Conservation (phyloP, 2,329 filamentous ascomycete genomes). For the Fusarium sp. region DNA sequence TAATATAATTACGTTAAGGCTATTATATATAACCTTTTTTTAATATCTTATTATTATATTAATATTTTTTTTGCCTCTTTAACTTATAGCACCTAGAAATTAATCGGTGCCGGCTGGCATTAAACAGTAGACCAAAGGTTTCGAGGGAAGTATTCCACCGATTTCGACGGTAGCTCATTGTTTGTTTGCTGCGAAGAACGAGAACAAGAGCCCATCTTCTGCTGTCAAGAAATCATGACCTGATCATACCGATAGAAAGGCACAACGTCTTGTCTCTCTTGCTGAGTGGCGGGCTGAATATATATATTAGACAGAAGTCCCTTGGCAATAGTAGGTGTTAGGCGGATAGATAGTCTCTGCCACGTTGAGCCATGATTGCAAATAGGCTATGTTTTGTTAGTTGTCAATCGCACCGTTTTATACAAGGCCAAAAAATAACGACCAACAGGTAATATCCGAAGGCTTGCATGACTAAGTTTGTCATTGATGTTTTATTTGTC, state of each 20-base stretch:
- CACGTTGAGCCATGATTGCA: not conserved
- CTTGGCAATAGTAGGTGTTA: not conserved
- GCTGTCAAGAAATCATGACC: not conserved
- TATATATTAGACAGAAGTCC: not conserved
- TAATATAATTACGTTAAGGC: no score
- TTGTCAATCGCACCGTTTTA: not conserved
- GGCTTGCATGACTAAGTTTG: not conserved
- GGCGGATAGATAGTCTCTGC: not conserved
- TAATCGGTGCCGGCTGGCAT: no score
- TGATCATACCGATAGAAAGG: not conserved
- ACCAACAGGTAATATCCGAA: not conserved
- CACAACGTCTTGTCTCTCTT: not conserved
- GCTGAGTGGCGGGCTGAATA: not conserved
- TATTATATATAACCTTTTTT: no score
- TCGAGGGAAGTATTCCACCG: no score
- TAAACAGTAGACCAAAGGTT: no score
- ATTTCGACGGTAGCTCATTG: not conserved
- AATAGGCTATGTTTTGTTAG: not conserved
- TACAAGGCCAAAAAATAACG: not conserved
- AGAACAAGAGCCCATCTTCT: not conserved
- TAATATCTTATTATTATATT: no score
- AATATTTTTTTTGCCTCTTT: no score
- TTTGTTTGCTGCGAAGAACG: not conserved
- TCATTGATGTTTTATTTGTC: not conserved
- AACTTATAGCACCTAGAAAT: no score